A percentile compares a stretch with the other conserved stretches of the same genome.
These are phyloP conservation scores for Pontederia paniculata DNA, from an alignment of 176 grass and related monocot species.

Conservation along the genomic window DNA sequence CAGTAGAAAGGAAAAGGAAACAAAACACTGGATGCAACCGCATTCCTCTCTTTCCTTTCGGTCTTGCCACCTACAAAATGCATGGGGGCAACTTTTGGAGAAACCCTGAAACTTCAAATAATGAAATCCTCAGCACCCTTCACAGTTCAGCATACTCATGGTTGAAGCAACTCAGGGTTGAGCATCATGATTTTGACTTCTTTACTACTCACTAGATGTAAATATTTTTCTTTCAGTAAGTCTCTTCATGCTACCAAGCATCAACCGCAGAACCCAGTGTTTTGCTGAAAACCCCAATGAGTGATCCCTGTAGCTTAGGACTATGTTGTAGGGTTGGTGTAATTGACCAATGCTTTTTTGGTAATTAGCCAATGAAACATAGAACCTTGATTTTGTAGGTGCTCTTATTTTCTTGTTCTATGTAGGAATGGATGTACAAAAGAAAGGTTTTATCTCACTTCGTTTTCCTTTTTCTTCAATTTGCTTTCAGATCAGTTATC, in stretches of 20 bases:
- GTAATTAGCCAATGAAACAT: too few species aligned
- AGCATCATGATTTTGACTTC: slow-evolving; percentile 60
- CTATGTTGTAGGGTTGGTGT: not conserved
- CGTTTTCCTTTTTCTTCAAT: too few species aligned
- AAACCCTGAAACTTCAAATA: slow-evolving; percentile 21
- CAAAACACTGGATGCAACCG: not conserved
- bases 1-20: not conserved
- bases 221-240: slow-evolving; percentile 8
- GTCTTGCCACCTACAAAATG: slow-evolving; percentile 47
- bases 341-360: not conserved
- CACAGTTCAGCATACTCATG: slow-evolving; percentile 39
- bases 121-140: slow-evolving; percentile 27
- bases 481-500: too few species aligned
- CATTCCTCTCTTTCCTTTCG: slow-evolving; percentile 37
- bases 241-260: not conserved
- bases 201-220: slow-evolving; percentile 21
- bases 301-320: not conserved
- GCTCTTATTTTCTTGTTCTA: too few species aligned
- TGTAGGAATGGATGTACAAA: too few species aligned
- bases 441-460: too few species aligned
- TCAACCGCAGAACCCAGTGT: not conserved
- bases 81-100: slow-evolving; percentile 28
- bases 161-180: slow-evolving; percentile 30
- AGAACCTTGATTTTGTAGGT: too few species aligned
- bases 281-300: not conserved